These are phyloP conservation scores for Pisolithus marmoratus DNA, from an alignment of 768 basidiomycete genomes.

Conservation along the genomic window DNA sequence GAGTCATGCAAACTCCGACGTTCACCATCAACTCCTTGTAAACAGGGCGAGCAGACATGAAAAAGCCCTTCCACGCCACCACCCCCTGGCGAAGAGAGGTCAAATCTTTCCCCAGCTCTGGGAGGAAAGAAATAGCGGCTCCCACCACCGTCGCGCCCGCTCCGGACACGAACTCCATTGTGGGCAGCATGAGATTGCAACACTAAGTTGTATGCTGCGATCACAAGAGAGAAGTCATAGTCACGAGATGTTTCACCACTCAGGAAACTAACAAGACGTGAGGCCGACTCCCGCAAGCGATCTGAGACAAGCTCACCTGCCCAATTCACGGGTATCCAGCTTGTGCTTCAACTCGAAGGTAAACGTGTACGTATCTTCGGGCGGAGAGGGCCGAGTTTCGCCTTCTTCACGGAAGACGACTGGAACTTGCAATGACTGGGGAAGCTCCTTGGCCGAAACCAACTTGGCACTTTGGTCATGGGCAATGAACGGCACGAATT, in stretches of 20 bases:
- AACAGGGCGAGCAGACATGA: slow-evolving; percentile 44
- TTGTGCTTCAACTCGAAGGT: slow-evolving; percentile 27
- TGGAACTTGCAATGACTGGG: slow-evolving; percentile 28
- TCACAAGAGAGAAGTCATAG: slow-evolving; percentile 38
- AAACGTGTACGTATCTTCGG: slow-evolving; percentile 33
- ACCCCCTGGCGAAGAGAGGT: slow-evolving; percentile 32
- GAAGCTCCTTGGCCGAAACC: slow-evolving; percentile 35
- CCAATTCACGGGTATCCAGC: slow-evolving; percentile 25
- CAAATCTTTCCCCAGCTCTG: slow-evolving; percentile 7
- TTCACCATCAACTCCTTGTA: slow-evolving; percentile 49
- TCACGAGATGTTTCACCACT: slow-evolving; percentile 32
- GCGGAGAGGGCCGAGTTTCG: slow-evolving; percentile 25
- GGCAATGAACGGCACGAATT: slow-evolving; percentile 27
- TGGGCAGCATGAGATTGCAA: slow-evolving; percentile 38
- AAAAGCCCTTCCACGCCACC: slow-evolving; percentile 45
- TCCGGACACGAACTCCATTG: slow-evolving; percentile 39
- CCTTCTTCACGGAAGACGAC: slow-evolving; percentile 39
- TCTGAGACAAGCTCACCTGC: slow-evolving; percentile 24
- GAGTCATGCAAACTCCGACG: slow-evolving; percentile 48
- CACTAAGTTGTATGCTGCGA: slow-evolving; percentile 44
- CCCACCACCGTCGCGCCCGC: slow-evolving; percentile 16
- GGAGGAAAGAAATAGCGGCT: slow-evolving; percentile 49
- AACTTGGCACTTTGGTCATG: slow-evolving; percentile 41
- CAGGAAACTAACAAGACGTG: slow-evolving; percentile 29
- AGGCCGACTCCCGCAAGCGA: neutral